Conservation (phyloP, 2,329 filamentous ascomycete genomes). For the Pestalotiopsis sp. region DNA sequence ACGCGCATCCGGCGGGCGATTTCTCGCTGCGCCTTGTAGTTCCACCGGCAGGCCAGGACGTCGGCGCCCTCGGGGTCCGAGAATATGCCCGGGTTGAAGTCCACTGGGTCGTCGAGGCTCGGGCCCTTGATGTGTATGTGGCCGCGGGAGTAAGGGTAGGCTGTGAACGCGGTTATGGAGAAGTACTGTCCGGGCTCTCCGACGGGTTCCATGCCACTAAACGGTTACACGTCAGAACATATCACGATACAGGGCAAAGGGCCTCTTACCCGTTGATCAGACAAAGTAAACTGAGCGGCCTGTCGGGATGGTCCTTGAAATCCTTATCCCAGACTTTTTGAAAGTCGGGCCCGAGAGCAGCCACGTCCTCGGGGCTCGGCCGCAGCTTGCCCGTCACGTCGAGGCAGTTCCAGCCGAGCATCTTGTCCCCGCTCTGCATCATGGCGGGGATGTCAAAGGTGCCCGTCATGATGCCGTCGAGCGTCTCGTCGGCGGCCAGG, state of each 20-base stretch:
- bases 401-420: constrained; percentile 24
- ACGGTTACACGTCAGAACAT: not conserved
- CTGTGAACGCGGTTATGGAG: constrained; percentile 51
- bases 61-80: constrained; percentile 47
- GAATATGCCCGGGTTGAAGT: constrained; percentile 59
- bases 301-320: constrained; percentile 21
- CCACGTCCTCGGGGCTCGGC: constrained; percentile 21
- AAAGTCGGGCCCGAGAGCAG: constrained; percentile 22
- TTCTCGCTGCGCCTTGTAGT: constrained; percentile 63
- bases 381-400: constrained; percentile 23
- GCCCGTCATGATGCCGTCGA: constrained; percentile 17
- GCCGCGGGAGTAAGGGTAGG: constrained; percentile 60
- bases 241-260: no score
- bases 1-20: constrained; percentile 53
- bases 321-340: constrained; percentile 22
- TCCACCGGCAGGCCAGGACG: constrained; percentile 57
- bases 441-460: constrained; percentile 13
- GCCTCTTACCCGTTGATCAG: not conserved
- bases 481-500: constrained; percentile 17
- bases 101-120: constrained; percentile 38
- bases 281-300: constrained; percentile 18
- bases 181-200: constrained; percentile 43
- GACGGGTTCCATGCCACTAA: not conserved
- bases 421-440: constrained; percentile 15
- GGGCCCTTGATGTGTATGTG: constrained; percentile 55